A percentile compares a stretch with the other conserved stretches of the same genome.
phyloP scores from a whole-genome alignment of 352 stramenopile species.

The Globisporangium apiculatum region DNA sequence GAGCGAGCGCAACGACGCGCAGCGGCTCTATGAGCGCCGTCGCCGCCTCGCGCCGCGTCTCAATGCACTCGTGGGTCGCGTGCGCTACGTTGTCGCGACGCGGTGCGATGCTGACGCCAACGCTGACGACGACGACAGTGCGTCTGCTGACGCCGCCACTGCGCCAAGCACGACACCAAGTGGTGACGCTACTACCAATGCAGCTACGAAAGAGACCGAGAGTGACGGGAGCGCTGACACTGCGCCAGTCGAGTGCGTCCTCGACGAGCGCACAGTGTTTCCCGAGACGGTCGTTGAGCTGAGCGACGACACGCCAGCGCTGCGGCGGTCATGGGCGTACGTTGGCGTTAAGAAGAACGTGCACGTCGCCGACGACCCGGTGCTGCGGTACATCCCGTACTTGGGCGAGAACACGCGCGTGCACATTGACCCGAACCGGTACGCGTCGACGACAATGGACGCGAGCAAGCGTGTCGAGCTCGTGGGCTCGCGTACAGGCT shows the following conservation, averaged over 20 bases:
- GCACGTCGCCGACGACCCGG: slow-evolving; percentile 72
- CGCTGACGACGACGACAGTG: slow-evolving; percentile 1
- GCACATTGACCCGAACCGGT: slow-evolving; percentile 53
- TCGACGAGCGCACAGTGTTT: slow-evolving; percentile 14
- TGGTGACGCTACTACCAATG: neutral
- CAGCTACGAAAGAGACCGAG: neutral
- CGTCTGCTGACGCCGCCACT: neutral
- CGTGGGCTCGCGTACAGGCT: slow-evolving; percentile 21
- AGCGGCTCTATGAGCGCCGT: slow-evolving; percentile 15
- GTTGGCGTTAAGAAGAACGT: slow-evolving; percentile 68
- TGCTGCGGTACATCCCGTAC: slow-evolving; percentile 86
- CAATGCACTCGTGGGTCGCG: slow-evolving; percentile 32
- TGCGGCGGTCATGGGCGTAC: slow-evolving; percentile 54
- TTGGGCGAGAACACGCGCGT: slow-evolving; percentile 67
- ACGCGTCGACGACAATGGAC: slow-evolving; percentile 52
- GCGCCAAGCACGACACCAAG: neutral
- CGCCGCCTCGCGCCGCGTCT: slow-evolving; percentile 8
- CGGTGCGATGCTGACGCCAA: no score
- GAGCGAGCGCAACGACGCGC: slow-evolving; percentile 24
- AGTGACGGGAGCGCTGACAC: no score
- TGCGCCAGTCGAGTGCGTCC: neutral
- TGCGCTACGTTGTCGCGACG: slow-evolving; percentile 28
- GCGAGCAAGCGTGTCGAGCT: slow-evolving; percentile 37
- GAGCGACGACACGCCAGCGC: slow-evolving; percentile 28
- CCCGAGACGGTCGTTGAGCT: slow-evolving; percentile 56